Evolutionary conservation across 1,284 basidiomycete species (phyloP), one percentile per base, ranked within the genome.

Genomic region (Mrakiaceae sp.): DNA sequence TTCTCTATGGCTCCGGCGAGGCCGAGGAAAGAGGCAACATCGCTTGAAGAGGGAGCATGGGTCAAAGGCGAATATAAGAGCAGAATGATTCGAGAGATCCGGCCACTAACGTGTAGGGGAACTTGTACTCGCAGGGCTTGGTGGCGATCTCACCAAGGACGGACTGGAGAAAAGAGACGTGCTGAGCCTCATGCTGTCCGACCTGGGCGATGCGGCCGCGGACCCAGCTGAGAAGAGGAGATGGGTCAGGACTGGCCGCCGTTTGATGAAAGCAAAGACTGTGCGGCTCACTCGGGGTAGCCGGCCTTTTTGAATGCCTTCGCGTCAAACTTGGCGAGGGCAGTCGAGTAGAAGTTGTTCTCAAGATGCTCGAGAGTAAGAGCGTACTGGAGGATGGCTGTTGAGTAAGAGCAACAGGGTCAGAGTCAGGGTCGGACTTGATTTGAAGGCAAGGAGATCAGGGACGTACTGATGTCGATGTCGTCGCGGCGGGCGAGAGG

Each of bases 1-100:
- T 83, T 81, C 78, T 91, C 89, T 14, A 91, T 81, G 2, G 85
- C 76, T 68, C 87, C 86, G 2, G 87, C 87, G 9, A 81, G 81
- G 3, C 82, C 78, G 46, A 83, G 80, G 86, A 88, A 87, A 8
- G 80, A 66, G 56, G 88, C 86, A 74, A 86, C 82, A 68, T 58
- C 70, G 68, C 9, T 58, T 43, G 46, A 58, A 47, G 47, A 55
- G 49, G 58, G 40, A n/a, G 59, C 67, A 69, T 74, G 72, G 6
- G 48, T 53, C 67, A 71, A 74, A 5, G 64, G 60, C 11, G 11
- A 40, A 51, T 8, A 61, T 16, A 52, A 39, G 14, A 27, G 12
- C 9, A 42, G 48, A 47, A 51, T 16, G 16, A n/a, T 27, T 27
- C 27, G 27, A 27, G 27, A 27, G 27, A 27, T 27, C 27, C 27